Conservation (phyloP, 768 basidiomycete genomes). For the Leccinum variicolor region DNA sequence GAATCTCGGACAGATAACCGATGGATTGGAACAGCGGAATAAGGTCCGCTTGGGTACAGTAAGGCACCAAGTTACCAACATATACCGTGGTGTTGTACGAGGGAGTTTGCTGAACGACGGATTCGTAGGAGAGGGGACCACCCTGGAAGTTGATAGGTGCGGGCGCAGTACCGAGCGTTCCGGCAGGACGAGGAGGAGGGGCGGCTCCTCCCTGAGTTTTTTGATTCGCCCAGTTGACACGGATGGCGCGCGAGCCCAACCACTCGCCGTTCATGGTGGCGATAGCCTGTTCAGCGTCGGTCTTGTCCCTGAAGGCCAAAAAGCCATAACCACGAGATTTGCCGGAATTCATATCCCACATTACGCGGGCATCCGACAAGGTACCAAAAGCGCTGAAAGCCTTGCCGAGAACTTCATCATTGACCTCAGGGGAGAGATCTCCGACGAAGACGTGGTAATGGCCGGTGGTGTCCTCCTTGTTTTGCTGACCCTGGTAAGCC, state of each 20-base stretch:
- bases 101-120: constrained; percentile 91
- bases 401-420: constrained; percentile 93
- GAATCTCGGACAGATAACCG: constrained; percentile 97
- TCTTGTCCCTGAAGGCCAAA: constrained; percentile 97
- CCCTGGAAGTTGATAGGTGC: constrained; percentile 91
- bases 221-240: constrained; percentile 99
- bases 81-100: constrained; percentile 96
- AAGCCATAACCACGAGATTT: constrained; percentile 98
- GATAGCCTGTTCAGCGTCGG: constrained; percentile 98
- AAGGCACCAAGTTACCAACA: constrained; percentile 97
- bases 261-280: constrained; percentile 99
- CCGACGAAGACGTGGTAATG: constrained; percentile 99
- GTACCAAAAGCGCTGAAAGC: constrained; percentile 97
- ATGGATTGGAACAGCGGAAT: constrained; percentile 98
- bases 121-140: constrained; percentile 86
- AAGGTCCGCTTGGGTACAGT: constrained; percentile 95
- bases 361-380: constrained; percentile 95
- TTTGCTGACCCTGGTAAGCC: constrained; percentile 98
- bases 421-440: constrained; percentile 99
- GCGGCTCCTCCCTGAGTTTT: constrained; percentile 75
- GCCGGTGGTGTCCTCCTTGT: constrained; percentile 97
- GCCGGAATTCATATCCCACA: constrained; percentile 99
- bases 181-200: constrained; percentile 40
- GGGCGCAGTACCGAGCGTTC: constrained; percentile 61
- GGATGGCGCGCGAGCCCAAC: constrained; percentile 96